Conservation (phyloP, 768 basidiomycete genomes). For the Tricholoma terreum region DNA sequence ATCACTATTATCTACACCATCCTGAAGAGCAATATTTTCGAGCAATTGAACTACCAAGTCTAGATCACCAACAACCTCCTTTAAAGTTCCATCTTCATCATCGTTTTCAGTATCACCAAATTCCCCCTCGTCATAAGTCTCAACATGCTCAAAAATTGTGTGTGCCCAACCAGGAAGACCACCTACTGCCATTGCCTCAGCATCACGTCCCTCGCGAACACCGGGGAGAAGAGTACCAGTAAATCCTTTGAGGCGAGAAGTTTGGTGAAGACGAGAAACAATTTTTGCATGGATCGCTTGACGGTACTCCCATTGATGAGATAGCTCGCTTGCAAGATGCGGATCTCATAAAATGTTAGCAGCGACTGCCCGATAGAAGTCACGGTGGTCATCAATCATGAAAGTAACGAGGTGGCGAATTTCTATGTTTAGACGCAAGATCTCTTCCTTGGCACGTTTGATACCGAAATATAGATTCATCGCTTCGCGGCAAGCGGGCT, state of each 20-base stretch:
- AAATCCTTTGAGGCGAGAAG: background rate
- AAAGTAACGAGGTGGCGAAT: background rate
- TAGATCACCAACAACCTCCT: background rate
- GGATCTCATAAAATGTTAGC: background rate
- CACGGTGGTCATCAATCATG: background rate
- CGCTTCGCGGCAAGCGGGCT: background rate
- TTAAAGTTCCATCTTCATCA: background rate
- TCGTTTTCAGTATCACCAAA: background rate
- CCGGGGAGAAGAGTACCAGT: background rate
- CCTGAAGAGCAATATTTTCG: background rate
- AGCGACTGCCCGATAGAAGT: background rate
- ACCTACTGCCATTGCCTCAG: background rate
- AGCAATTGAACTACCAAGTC: background rate
- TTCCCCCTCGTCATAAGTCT: background rate
- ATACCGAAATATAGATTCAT: background rate
- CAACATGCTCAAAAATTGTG: background rate
- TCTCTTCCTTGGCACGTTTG: slow-evolving; percentile 3
- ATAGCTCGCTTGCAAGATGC: background rate
- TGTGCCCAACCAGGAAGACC: background rate
- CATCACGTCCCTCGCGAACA: background rate
- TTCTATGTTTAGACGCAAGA: slow-evolving; percentile 1
- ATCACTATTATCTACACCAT: background rate
- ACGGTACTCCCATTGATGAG: background rate
- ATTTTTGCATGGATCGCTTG: background rate
- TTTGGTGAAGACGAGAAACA: background rate